A percentile compares a stretch with the other conserved stretches of the same genome.
Evolutionary conservation across 306 rosid species (phyloP).

Genomic region (Quercus aquifolioides): DNA sequence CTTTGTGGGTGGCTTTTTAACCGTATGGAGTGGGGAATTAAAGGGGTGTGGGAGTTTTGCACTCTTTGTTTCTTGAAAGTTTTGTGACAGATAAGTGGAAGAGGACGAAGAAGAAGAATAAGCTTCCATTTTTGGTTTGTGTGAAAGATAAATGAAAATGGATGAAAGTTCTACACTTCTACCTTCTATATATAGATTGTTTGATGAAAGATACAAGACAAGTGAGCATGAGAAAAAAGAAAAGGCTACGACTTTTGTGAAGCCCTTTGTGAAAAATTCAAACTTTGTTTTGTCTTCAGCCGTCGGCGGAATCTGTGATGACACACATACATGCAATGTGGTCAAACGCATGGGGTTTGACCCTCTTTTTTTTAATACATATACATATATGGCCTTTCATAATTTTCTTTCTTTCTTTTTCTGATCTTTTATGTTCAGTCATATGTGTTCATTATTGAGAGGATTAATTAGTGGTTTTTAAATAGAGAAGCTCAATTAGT

Average conservation of each 20-base stretch:
- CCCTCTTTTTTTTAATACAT: neutral
- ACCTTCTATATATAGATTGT: slow-evolving; percentile 29
- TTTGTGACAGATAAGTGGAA: slow-evolving; percentile 14
- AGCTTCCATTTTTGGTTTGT: slow-evolving; percentile 33
- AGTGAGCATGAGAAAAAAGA: slow-evolving; percentile 11
- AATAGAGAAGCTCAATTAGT: too few relatives aligned
- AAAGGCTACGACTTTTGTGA: slow-evolving; percentile 29
- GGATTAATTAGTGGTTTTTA: too few relatives aligned
- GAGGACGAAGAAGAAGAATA: slow-evolving; percentile 38
- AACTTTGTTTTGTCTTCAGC: slow-evolving; percentile 37
- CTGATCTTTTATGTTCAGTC: too few relatives aligned
- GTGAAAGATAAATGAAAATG: too few relatives aligned
- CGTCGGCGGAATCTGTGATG: slow-evolving; percentile 44
- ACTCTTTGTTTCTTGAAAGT: neutral
- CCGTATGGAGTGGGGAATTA: slow-evolving; percentile 36
- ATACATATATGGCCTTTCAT: neutral
- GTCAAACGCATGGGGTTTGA: slow-evolving; percentile 40
- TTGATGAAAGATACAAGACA: neutral
- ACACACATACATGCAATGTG: neutral
- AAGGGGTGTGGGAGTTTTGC: slow-evolving; percentile 17
- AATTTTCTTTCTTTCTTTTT: neutral
- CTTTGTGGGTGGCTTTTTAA: slow-evolving; percentile 46
- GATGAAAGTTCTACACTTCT: too few relatives aligned
- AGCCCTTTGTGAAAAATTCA: slow-evolving; percentile 21
- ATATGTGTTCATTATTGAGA: too few relatives aligned